Evolutionary conservation across 1,139 yeast species (phyloP).

Genomic region (Zygoascus hellenicus): DNA sequence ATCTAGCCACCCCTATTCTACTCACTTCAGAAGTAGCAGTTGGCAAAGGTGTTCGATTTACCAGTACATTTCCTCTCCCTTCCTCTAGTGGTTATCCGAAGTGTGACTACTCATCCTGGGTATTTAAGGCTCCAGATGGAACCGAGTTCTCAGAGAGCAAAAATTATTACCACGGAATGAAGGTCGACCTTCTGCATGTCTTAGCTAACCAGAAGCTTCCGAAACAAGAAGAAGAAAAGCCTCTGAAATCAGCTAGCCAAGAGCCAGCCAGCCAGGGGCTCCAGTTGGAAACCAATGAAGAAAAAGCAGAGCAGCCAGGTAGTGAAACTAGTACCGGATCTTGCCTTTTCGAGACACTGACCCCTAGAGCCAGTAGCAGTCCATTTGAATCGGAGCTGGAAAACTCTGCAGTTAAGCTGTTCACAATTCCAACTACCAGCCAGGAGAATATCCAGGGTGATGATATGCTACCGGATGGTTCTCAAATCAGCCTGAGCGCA

Average conservation of each 20-base stretch:
- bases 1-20: neutral
- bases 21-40: neutral
- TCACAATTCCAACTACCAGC: constrained; percentile 4
- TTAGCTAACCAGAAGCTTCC: neutral
- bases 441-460: neutral
- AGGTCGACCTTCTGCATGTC: neutral
- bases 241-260: too few relatives aligned
- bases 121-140: constrained; percentile 4
- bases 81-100: neutral
- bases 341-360: too few relatives aligned
- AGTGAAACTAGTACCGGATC: too few relatives aligned
- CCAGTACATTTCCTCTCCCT: neutral
- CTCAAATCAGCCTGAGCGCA: constrained; percentile 1
- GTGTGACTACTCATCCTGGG: constrained; percentile 7
- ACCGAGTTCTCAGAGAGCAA: constrained; percentile 2
- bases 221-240: neutral
- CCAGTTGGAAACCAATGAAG: too few relatives aligned
- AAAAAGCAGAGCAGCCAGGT: neutral
- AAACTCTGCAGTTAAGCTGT: constrained; percentile 5
- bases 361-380: too few relatives aligned
- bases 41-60: constrained; percentile 2
- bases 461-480: constrained; percentile 1
- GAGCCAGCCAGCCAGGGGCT: too few relatives aligned
- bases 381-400: neutral
- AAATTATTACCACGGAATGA: constrained; percentile 10